Evolutionary conservation across 768 basidiomycete genomes (phyloP).

Genomic region (Leccinum broughii): DNA sequence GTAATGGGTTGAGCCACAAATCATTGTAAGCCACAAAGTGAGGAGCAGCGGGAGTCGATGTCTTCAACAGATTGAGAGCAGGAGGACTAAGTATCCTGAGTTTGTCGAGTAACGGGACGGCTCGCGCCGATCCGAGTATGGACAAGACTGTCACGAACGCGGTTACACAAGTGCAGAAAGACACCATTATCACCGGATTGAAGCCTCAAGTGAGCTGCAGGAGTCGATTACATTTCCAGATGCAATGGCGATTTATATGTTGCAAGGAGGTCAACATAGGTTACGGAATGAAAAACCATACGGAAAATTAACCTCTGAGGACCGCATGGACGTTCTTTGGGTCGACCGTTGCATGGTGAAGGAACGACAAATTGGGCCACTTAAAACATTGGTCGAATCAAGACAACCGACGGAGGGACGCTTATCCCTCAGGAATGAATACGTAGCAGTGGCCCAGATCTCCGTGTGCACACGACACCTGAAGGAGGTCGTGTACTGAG

Average conservation of each 20-base stretch:
- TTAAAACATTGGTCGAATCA: background rate
- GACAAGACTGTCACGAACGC: conserved; percentile 9
- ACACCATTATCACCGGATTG: conserved; percentile 15
- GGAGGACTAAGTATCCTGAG: conserved; percentile 22
- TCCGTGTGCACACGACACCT: background rate
- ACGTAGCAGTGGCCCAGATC: background rate
- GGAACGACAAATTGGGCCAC: background rate
- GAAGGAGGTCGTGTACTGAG: background rate
- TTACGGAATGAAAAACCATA: background rate
- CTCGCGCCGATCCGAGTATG: conserved; percentile 13
- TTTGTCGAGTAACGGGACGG: conserved; percentile 23
- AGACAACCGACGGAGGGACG: background rate
- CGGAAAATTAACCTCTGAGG: background rate
- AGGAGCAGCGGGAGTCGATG: conserved; percentile 42
- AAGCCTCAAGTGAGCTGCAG: conserved; percentile 3
- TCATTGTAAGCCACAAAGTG: conserved; percentile 48
- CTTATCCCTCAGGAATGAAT: background rate
- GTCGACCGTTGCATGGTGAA: background rate
- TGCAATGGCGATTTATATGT: conserved; percentile 17
- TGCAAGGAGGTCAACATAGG: background rate
- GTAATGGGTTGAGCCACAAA: conserved; percentile 43
- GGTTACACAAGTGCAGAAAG: conserved; percentile 8
- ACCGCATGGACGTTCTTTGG: background rate
- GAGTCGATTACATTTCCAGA: background rate
- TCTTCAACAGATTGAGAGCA: conserved; percentile 25